Evolutionary conservation across 2,329 filamentous ascomycete genomes (phyloP).

Genomic region (Sporothrix dimorphospora): DNA sequence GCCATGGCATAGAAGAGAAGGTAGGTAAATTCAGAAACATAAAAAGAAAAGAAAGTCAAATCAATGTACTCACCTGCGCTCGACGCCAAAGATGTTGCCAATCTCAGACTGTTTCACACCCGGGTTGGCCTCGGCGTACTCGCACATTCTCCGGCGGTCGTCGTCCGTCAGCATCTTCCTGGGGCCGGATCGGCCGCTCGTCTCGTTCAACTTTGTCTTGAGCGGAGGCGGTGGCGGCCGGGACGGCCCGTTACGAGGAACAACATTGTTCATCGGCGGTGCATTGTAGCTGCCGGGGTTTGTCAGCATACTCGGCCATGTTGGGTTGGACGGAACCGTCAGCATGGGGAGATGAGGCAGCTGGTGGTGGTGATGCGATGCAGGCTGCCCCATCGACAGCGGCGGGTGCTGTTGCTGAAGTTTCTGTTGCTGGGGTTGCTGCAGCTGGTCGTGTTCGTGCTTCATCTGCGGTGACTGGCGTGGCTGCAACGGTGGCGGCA

Average conservation of each 20-base stretch:
- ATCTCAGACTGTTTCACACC: conserved; percentile 95
- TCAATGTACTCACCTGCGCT: conserved; percentile 74
- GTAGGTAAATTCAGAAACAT: not conserved
- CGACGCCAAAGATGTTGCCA: conserved; percentile 91
- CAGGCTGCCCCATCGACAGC: conserved; percentile 37
- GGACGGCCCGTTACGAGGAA: conserved; percentile 20
- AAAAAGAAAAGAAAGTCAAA: not conserved
- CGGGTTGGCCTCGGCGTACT: conserved; percentile 88
- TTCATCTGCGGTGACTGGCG: conserved; percentile 42
- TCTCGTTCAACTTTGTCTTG: conserved; percentile 47
- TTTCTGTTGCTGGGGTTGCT: conserved; percentile 25
- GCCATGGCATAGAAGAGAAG: not conserved
- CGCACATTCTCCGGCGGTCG: conserved; percentile 89
- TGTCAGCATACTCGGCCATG: conserved; percentile 83
- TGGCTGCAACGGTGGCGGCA: conserved; percentile 55
- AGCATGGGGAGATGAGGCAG: conserved; percentile 66
- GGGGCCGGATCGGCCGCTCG: conserved; percentile 63
- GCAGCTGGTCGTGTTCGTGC: conserved; percentile 22
- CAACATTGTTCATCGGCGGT: conserved; percentile 44
- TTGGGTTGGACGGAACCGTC: conserved; percentile 67
- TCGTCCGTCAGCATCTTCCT: conserved; percentile 88
- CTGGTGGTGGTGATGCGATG: conserved; percentile 46
- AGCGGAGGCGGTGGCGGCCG: conserved; percentile 54
- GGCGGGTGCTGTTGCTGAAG: conserved; percentile 22
- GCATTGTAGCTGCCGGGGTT: conserved; percentile 68